Evolutionary conservation across 1,284 basidiomycete species (phyloP).

Genomic region (Flammula alnicola): DNA sequence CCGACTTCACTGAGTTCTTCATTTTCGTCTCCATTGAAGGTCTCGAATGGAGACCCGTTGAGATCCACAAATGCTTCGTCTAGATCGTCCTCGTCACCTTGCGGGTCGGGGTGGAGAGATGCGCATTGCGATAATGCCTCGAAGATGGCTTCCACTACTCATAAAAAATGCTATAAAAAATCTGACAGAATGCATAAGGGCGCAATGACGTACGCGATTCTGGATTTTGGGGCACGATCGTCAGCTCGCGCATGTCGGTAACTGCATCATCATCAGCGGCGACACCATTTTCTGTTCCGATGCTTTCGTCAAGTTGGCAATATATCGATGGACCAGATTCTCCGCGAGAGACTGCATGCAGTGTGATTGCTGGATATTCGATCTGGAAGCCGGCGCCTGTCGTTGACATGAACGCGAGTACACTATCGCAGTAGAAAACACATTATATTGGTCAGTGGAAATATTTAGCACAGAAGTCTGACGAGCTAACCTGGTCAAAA

Average conservation of each 20-base stretch:
- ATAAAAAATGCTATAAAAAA: slow-evolving; percentile 4
- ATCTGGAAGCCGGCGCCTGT: slow-evolving; percentile 77
- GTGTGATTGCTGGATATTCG: slow-evolving; percentile 82
- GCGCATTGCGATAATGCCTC: slow-evolving; percentile 89
- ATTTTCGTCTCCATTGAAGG: slow-evolving; percentile 61
- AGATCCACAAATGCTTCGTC: slow-evolving; percentile 67
- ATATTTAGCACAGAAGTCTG: too few species aligned
- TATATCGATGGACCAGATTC: slow-evolving; percentile 75
- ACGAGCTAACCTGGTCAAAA: slow-evolving; percentile 76
- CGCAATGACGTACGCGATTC: slow-evolving; percentile 56
- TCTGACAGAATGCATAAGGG: slow-evolving; percentile 4
- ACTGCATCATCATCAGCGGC: slow-evolving; percentile 44
- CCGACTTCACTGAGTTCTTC: slow-evolving; percentile 84
- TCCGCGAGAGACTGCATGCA: slow-evolving; percentile 85
- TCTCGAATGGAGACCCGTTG: slow-evolving; percentile 55
- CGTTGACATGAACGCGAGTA: slow-evolving; percentile 76
- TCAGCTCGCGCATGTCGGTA: slow-evolving; percentile 75
- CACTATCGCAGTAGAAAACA: slow-evolving; percentile 51
- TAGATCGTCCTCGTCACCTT: slow-evolving; percentile 60
- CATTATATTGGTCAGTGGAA: slow-evolving; percentile 25
- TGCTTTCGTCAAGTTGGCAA: slow-evolving; percentile 83
- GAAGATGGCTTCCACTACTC: slow-evolving; percentile 85
- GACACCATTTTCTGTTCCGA: slow-evolving; percentile 30
- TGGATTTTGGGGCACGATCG: slow-evolving; percentile 65
- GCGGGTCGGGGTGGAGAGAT: slow-evolving; percentile 85